Evolutionary conservation across 108 stramenopile species (phyloP).

Genomic region (Skeletonema marinoi): DNA sequence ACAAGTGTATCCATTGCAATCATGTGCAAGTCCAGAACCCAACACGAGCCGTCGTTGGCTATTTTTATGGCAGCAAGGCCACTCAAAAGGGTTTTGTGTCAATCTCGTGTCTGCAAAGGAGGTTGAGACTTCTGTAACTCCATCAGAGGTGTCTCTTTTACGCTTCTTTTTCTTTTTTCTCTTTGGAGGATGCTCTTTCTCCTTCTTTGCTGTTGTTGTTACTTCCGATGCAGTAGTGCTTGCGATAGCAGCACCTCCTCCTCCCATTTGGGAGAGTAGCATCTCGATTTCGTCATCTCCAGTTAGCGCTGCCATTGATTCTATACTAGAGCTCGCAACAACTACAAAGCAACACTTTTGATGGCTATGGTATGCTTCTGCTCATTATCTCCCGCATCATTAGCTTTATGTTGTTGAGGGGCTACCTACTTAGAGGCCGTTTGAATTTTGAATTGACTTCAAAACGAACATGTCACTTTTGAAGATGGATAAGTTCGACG

Average conservation of each 20-base stretch:
- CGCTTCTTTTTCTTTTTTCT: background rate
- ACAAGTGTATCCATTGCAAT: slow-evolving; percentile 23
- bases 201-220: slow-evolving; percentile 1
- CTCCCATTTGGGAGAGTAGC: slow-evolving; percentile 29
- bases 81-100: slow-evolving; percentile 28
- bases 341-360: too few relatives aligned
- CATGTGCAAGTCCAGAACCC: slow-evolving; percentile 32
- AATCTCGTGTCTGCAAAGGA: slow-evolving; percentile 34
- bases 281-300: slow-evolving; percentile 40
- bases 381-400: background rate
- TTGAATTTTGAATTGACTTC: too few relatives aligned
- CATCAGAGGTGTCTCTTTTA: background rate
- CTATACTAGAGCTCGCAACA: too few relatives aligned
- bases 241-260: background rate
- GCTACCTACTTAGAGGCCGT: too few relatives aligned
- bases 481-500: slow-evolving; percentile 35
- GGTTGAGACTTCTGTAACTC: background rate
- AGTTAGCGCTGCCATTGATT: slow-evolving; percentile 17
- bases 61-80: slow-evolving; percentile 24
- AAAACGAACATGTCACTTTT: background rate
- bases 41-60: background rate
- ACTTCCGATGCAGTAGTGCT: background rate
- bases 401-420: too few relatives aligned
- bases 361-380: too few relatives aligned
- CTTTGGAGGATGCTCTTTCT: background rate